Evolutionary conservation across 1,284 basidiomycete species (phyloP).

Genomic region (Ustilago vetiveriae): DNA sequence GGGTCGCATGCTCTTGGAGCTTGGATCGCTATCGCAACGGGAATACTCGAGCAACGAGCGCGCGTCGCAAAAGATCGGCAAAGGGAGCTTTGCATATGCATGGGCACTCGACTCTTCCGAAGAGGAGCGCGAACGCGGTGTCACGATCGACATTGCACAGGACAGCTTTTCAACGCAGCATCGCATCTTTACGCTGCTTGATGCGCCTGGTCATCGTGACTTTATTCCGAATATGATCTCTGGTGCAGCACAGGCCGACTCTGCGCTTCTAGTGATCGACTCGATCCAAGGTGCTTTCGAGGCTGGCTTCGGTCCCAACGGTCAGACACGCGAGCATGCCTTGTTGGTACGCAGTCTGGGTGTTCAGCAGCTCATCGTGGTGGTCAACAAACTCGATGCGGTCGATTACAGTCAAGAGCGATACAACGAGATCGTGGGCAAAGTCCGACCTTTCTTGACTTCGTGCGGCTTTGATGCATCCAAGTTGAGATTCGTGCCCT

Average conservation of each 20-base stretch:
- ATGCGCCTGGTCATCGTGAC: conserved; percentile 95
- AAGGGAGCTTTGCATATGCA: conserved; percentile 94
- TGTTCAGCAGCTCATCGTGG: conserved; percentile 90
- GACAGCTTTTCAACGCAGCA: conserved; percentile 82
- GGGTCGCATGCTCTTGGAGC: conserved; percentile 90
- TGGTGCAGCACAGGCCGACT: conserved; percentile 95
- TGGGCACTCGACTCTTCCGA: conserved; percentile 94
- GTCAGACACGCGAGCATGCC: conserved; percentile 96
- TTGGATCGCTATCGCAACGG: conserved; percentile 87
- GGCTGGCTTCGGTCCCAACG: conserved; percentile 89
- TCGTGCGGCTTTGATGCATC: conserved; percentile 84
- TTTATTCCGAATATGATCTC: conserved; percentile 99
- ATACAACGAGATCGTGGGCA: conserved; percentile 83
- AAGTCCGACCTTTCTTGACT: conserved; percentile 81
- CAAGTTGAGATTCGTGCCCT: conserved; percentile 85
- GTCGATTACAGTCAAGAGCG: conserved; percentile 78
- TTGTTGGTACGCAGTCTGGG: conserved; percentile 91
- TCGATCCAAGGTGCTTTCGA: conserved; percentile 91
- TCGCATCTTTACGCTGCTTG: conserved; percentile 86
- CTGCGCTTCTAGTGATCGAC: conserved; percentile 93
- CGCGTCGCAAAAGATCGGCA: conserved; percentile 88
- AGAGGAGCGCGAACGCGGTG: conserved; percentile 92
- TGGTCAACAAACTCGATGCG: conserved; percentile 90
- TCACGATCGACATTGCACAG: conserved; percentile 95
- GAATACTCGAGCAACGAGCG: conserved; percentile 84